Evolutionary conservation across 352 stramenopile genomes (phyloP).

Genomic region (Plasmopara viticola): DNA sequence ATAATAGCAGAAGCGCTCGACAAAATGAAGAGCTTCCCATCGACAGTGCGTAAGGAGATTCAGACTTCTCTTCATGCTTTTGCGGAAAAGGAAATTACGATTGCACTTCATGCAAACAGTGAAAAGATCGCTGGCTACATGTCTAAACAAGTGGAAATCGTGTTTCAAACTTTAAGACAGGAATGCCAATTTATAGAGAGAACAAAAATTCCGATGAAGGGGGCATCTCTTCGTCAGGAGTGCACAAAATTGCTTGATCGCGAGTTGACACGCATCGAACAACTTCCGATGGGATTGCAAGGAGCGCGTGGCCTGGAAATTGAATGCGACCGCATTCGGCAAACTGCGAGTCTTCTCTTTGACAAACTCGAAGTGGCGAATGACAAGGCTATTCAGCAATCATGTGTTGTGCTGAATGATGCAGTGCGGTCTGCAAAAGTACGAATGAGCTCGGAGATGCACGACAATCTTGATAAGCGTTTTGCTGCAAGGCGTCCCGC

Average conservation of each 20-base stretch:
- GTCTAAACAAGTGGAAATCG: slow-evolving; percentile 46
- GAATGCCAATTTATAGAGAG: slow-evolving; percentile 57
- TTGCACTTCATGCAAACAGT: slow-evolving; percentile 64
- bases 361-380: slow-evolving; percentile 71
- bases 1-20: slow-evolving; percentile 53
- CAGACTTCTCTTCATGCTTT: slow-evolving; percentile 38
- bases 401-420: slow-evolving; percentile 43
- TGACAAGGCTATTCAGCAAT: slow-evolving; percentile 62
- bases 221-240: slow-evolving; percentile 39
- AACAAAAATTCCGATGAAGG: slow-evolving; percentile 54
- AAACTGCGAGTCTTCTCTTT: slow-evolving; percentile 60
- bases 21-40: slow-evolving; percentile 41
- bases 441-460: slow-evolving; percentile 55
- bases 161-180: slow-evolving; percentile 45
- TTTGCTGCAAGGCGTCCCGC: slow-evolving; percentile 44
- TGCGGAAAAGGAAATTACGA: slow-evolving; percentile 59
- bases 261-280: slow-evolving; percentile 45
- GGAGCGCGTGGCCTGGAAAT: slow-evolving; percentile 39
- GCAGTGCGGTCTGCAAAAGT: slow-evolving; percentile 45
- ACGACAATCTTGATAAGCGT: slow-evolving; percentile 50
- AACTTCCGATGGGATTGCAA: slow-evolving; percentile 42
- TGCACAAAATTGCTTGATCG: slow-evolving; percentile 40
- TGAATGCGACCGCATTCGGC: slow-evolving; percentile 46
- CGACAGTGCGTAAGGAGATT: slow-evolving; percentile 60
- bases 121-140: slow-evolving; percentile 50